Base-by-base conservation (phyloP, 352 stramenopile species). In the Globisporangium spiculum region DNA sequence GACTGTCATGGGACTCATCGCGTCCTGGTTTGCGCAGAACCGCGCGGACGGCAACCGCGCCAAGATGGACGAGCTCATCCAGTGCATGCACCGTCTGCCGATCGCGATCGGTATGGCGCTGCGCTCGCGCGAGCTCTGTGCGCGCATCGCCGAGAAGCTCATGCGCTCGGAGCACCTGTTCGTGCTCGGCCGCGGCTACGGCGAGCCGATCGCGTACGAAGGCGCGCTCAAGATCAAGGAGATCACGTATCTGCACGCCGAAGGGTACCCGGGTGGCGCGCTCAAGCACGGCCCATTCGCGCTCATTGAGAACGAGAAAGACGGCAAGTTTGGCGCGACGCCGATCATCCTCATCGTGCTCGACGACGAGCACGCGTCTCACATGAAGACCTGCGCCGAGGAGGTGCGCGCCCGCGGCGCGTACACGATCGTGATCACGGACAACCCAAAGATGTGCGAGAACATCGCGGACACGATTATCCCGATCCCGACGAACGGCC, bases 171-270 rank as follows among this genome's bases (percentile, higher is more conserved):
- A 98, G 69, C 95, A 99, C 74, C 81, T 98, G 20, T 99, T 99
- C 76, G 89, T 99, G 53, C 76, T 99, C 10, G 97, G 97, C 30
- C 96, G 98, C 69, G 94, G 92, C 58, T 98, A 96, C 68, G 93
- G 83, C 57, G 93, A 98, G 73, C 95, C 96, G 6, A 97, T 99
- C 60, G 97, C 97, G 20, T 93, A 97, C 69, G 97, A 99, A 86
- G 98, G 97, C 44, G 97, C 98, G 22, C 78, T 99, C 22, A 99
- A 99, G 81, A 98, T 99, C 65, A 99, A 99, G 81, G 98, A 99
- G 84, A 98, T 99, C 79, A 98, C 94, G 64, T 99, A 99, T 72
- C 75, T 99, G 48, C 97, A 99, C 72, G 98, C 97, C 32, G 97
- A 99, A 71, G 97, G 97, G 32, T 99, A 99, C 81, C 93, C 95